These are phyloP conservation scores for Microdochium bolleyi DNA, from an alignment of 2,329 filamentous ascomycete genomes.

Conservation along the genomic window DNA sequence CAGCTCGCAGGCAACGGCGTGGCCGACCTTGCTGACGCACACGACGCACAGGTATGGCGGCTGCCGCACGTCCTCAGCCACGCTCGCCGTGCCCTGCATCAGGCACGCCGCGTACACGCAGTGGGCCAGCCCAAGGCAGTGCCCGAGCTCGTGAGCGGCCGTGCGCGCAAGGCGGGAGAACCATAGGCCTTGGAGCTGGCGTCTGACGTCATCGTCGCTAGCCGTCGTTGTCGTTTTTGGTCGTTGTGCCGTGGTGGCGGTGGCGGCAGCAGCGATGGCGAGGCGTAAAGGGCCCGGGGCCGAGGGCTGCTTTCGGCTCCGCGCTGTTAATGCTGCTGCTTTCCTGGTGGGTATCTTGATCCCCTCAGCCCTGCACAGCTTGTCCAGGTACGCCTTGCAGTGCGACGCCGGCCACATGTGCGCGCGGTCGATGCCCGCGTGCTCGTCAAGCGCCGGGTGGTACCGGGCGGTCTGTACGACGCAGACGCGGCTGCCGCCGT, in stretches of 20 bases:
- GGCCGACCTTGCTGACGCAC: slow-evolving; percentile 44
- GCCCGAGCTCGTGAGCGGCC: slow-evolving; percentile 56
- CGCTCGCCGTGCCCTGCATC: slow-evolving; percentile 52
- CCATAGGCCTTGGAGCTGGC: slow-evolving; percentile 38
- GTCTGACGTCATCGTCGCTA: slow-evolving; percentile 6
- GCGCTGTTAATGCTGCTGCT: slow-evolving; percentile 6
- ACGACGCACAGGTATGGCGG: slow-evolving; percentile 57
- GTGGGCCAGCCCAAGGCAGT: slow-evolving; percentile 60
- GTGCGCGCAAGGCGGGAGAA: slow-evolving; percentile 49
- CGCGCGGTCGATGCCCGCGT: slow-evolving; percentile 26
- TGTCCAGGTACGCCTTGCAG: slow-evolving; percentile 43
- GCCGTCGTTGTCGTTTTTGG: not conserved
- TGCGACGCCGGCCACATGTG: slow-evolving; percentile 62
- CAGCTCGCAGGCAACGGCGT: slow-evolving; percentile 17
- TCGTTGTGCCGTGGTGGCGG: not conserved
- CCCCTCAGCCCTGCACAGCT: slow-evolving; percentile 18
- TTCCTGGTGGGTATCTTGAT: slow-evolving; percentile 2
- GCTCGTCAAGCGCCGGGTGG: slow-evolving; percentile 38
- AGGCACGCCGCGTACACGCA: slow-evolving; percentile 58
- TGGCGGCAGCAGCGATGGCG: no score
- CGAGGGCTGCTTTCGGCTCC: not conserved
- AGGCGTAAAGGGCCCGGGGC: no score
- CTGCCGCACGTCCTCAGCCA: slow-evolving; percentile 52
- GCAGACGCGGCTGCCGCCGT: slow-evolving; percentile 53
- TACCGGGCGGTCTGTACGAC: slow-evolving; percentile 58